Evolutionary conservation across 2,329 filamentous ascomycete genomes (phyloP).

Genomic region (Elsinoe australis): DNA sequence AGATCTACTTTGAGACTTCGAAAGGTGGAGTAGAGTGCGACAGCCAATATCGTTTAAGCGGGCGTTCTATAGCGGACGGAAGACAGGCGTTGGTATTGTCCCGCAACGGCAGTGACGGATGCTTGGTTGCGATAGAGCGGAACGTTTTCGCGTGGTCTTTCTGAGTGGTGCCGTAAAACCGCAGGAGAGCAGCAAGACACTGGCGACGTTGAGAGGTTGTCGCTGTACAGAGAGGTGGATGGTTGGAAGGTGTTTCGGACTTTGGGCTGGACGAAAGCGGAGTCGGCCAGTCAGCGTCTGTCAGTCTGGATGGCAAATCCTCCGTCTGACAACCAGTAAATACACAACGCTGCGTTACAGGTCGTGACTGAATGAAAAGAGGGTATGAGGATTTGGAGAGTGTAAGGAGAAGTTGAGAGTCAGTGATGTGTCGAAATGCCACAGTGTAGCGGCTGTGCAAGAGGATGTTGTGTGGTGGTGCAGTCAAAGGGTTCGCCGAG

Average conservation of each 20-base stretch:
- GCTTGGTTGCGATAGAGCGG: constrained; percentile 3
- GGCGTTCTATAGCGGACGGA: constrained; percentile 15
- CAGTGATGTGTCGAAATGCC: neutral
- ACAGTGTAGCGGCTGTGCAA: constrained; percentile 6
- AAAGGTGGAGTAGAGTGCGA: constrained; percentile 3
- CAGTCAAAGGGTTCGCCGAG: neutral
- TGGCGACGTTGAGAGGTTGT: neutral
- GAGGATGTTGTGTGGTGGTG: neutral
- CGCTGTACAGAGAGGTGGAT: neutral
- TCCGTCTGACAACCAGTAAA: neutral
- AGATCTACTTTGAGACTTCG: neutral
- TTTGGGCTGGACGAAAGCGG: neutral
- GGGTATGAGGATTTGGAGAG: neutral
- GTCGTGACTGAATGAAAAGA: neutral
- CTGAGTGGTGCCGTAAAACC: neutral
- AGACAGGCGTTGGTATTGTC: constrained; percentile 14
- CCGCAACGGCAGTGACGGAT: constrained; percentile 10
- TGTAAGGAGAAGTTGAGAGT: neutral
- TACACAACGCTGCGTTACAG: neutral
- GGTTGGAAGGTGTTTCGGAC: neutral
- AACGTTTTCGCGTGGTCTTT: constrained; percentile 9
- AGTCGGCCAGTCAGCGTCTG: neutral
- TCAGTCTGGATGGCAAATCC: neutral
- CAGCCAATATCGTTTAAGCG: constrained; percentile 12
- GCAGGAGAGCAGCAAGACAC: neutral